phyloP scores from a whole-genome alignment of 805 yeast species.

The Millerozyma acaciae region DNA sequence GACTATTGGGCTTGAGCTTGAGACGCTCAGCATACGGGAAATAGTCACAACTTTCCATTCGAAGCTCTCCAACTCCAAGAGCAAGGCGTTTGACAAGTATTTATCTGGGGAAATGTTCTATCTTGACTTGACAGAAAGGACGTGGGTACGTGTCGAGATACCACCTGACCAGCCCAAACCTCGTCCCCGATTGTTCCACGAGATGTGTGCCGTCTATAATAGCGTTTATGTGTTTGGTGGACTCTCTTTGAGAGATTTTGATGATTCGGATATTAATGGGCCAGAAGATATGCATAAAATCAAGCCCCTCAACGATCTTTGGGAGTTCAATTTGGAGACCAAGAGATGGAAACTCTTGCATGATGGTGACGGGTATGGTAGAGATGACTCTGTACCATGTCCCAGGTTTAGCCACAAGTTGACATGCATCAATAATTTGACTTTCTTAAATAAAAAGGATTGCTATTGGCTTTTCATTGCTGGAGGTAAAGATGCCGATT shows the following conservation, averaged over 20 bases:
- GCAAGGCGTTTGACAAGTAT: conserved; percentile 29
- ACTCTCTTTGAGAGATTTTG: conserved; percentile 30
- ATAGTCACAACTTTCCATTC: conserved; percentile 36
- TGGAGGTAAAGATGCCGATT: conserved; percentile 47
- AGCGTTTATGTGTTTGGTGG: conserved; percentile 67
- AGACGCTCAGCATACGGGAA: conserved; percentile 34
- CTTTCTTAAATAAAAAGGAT: conserved; percentile 32
- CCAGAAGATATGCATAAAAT: conserved; percentile 7
- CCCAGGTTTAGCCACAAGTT: conserved; percentile 54
- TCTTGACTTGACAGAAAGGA: conserved; percentile 53
- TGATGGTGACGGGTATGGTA: conserved; percentile 27
- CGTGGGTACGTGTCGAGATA: conserved; percentile 48
- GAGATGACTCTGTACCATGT: conserved; percentile 19
- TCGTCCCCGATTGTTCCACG: conserved; percentile 54
- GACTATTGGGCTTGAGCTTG: conserved; percentile 51
- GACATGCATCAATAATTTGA: conserved; percentile 36
- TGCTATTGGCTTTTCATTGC: conserved; percentile 50
- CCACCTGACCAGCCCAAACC: conserved; percentile 22
- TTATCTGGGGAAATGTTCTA: conserved; percentile 63
- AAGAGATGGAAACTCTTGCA: conserved; percentile 52
- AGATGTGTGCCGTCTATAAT: conserved; percentile 48
- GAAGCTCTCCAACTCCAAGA: conserved; percentile 25
- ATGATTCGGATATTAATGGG: conserved; percentile 1
- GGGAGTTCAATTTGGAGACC: conserved; percentile 58
- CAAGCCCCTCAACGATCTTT: conserved; percentile 56